Evolutionary conservation across 176 grass and related monocot species (phyloP), one percentile per base, ranked within the genome.

Genomic region (Eragrostis curvula): DNA sequence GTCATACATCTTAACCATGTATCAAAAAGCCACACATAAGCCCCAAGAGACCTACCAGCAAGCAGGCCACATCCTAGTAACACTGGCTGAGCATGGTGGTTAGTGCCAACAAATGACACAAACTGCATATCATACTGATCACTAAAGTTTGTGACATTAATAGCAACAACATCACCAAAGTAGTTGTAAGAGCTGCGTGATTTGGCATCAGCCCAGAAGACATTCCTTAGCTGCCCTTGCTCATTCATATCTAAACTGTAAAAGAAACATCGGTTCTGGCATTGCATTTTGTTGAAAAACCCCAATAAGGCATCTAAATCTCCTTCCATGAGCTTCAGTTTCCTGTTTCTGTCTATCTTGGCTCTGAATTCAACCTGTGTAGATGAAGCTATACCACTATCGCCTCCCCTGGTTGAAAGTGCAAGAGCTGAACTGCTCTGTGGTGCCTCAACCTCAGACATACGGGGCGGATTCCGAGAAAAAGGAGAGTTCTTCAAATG

Each of bases 241-340:
- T 97, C 91, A 87, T 97, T 91, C 86, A 93, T 85, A 87, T 97
- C 91, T 21, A 90, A 93, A 71, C 78, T 89, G 58, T 93, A 83
- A 78, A 97, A 91, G 84, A 93, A 97, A 83, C 79, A 90, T 32
- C 88, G 85, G 55, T 93, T 97, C 74, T 87, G 80, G 27, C 86
- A 88, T 84, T 97, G 94, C 88, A 91, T 93, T 82, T 79, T 90
- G 57, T 93, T 82, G 68, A 97, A 82, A 71, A 89, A 97, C 12
- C 75, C 77, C 77, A 93, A 66, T 47, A 97, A 58, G 76, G 85
- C 88, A n/a, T 91, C 94, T 52, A 91, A 83, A 82, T 97, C 94
- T 81, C 86, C 91, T 81, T 93, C 87, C 48, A 67, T 66, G 40
- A 95, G 84, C 68, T 91, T 90, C 81, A 92, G 71, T 86, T 90